Evolutionary conservation across 345 rosid genomes (phyloP).

Genomic region (Eutrema heterophyllum): DNA sequence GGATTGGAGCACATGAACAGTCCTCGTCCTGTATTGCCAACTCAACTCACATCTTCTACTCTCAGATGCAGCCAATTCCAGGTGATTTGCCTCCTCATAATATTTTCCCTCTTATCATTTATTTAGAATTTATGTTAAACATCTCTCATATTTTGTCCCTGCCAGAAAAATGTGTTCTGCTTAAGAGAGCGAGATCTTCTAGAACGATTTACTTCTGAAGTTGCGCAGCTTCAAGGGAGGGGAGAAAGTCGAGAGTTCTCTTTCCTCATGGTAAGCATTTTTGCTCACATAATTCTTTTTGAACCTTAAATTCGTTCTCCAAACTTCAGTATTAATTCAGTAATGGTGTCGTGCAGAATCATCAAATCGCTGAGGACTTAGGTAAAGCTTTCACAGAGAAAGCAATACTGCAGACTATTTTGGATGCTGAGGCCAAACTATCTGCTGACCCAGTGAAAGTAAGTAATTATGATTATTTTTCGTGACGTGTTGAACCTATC

Average conservation of each 20-base stretch:
- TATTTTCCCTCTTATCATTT: neutral
- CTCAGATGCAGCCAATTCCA: slow-evolving; percentile 75
- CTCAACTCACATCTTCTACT: slow-evolving; percentile 57
- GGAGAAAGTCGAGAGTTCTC: slow-evolving; percentile 67
- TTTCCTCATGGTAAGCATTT: slow-evolving; percentile 45
- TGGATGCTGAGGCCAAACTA: slow-evolving; percentile 52
- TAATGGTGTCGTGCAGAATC: slow-evolving; percentile 40
- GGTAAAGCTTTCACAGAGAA: slow-evolving; percentile 88
- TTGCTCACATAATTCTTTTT: neutral
- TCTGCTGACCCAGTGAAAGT: slow-evolving; percentile 65
- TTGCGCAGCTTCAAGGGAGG: slow-evolving; percentile 51
- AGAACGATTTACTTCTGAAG: slow-evolving; percentile 55
- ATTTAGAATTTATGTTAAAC: neutral
- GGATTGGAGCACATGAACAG: slow-evolving; percentile 87
- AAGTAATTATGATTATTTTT: neutral
- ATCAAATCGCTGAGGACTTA: slow-evolving; percentile 84
- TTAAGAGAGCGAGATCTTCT: slow-evolving; percentile 87
- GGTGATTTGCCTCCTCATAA: slow-evolving; percentile 35
- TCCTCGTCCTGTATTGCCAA: slow-evolving; percentile 56
- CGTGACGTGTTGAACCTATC: neutral
- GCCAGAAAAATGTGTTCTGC: slow-evolving; percentile 61
- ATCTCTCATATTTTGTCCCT: neutral
- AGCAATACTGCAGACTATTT: slow-evolving; percentile 52
- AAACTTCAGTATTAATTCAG: neutral
- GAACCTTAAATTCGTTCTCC: neutral